These are phyloP conservation scores for Xylaria sp. DNA, from an alignment of 2,329 filamentous ascomycete genomes.

Conservation along the genomic window DNA sequence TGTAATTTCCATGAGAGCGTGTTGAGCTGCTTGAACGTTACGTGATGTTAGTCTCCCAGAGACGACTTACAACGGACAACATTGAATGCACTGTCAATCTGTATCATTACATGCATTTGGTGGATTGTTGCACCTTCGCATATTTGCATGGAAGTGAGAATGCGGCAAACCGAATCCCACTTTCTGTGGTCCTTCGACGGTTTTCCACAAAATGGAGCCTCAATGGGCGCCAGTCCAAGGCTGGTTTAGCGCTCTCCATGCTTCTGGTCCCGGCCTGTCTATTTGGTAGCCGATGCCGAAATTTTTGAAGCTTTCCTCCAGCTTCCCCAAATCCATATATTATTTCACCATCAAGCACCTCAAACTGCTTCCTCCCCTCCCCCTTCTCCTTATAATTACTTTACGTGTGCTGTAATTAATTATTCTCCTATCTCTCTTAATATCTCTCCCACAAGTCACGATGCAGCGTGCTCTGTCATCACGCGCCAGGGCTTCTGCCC, in stretches of 20 bases:
- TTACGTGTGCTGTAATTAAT: conserved; percentile 42
- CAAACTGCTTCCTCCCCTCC: conserved; percentile 37
- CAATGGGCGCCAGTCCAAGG: conserved; percentile 46
- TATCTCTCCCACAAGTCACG: conserved; percentile 54
- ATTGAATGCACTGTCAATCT: too few species aligned
- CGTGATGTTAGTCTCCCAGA: background rate
- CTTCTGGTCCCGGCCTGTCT: conserved; percentile 41
- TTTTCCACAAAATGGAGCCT: conserved; percentile 46
- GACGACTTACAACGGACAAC: too few species aligned
- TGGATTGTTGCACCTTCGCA: background rate
- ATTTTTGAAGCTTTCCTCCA: conserved; percentile 51
- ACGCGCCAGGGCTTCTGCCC: conserved; percentile 80
- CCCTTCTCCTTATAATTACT: conserved; percentile 33
- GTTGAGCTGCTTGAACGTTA: background rate
- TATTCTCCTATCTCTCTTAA: conserved; percentile 47
- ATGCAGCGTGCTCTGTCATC: conserved; percentile 98
- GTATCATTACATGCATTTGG: background rate
- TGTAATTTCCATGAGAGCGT: background rate
- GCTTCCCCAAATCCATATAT: conserved; percentile 41
- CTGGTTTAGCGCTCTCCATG: conserved; percentile 47
- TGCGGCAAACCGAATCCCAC: background rate
- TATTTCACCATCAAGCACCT: conserved; percentile 33
- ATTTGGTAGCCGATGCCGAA: conserved; percentile 47
- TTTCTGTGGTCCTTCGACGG: conserved; percentile 45
- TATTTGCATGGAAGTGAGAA: background rate